Base-by-base conservation (phyloP, 1,284 basidiomycete species). In the Ceratobasidium sp. region DNA sequence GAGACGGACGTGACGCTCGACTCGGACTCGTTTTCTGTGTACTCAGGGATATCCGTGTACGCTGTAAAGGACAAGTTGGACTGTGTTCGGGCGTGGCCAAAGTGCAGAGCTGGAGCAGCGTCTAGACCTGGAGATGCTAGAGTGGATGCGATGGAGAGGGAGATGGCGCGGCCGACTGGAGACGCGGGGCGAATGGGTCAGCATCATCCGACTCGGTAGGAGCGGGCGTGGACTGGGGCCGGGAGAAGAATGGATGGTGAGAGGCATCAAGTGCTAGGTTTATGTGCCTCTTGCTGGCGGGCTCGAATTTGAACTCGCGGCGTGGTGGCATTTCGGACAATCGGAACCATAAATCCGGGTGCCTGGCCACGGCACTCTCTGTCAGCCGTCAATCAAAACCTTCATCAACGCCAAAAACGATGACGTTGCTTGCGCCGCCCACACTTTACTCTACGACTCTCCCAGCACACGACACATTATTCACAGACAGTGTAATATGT, bases 11-110 rank as follows among this genome's bases (percentile, higher is more conserved):
- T 67, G 9, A 67, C 52, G 50, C 64, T 67, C 64, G 64, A 67
- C 52, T 67, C 64, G n/a, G 64, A 67, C 38, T 67, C 64, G 52
- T 67, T 67, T 49, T 67, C 64, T 23, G 64, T 67, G 38, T 67
- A 52, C 28, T 67, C 64, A 21, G 64, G 64, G 8, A 67, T 55
- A 23, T 67, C 64, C 38, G 64, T 67, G 49, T 67, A 67, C 21
- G 50, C 64, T n/a, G 57, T 59, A 18, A 52, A 67, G 35, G 64
- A 67, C 23, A 67, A 52, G 28, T 67, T 67, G 4, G 50, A 55
- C 47, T 67, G 64, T n/a, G 64, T 67, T 21, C 64, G 64, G 28
- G 52, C 52, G 26, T 67, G 64, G 13, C 64, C 64, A n/a, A 38
- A 67, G 32, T 50, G 46, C 11, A 66, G n/a, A 38, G 44, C 43